phyloP scores from a whole-genome alignment of 176 grass and related monocot genomes.

The Zizania latifolia region DNA sequence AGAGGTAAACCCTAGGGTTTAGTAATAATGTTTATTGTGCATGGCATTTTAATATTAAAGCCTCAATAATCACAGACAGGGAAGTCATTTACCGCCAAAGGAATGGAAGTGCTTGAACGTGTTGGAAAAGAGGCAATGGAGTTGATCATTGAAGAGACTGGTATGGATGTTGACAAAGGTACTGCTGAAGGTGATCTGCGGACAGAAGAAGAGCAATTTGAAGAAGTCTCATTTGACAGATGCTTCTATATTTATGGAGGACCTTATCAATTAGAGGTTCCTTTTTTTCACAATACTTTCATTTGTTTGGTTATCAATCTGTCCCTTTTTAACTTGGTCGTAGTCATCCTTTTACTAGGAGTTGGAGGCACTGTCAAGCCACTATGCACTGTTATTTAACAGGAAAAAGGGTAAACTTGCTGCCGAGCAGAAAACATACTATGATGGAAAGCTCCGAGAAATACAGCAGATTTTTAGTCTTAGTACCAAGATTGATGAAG shows the following conservation, averaged over 20 bases:
- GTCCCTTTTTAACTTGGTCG: not conserved
- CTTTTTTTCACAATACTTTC: slow-evolving; percentile 27
- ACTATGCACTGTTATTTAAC: slow-evolving; percentile 84
- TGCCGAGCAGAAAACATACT: slow-evolving; percentile 74
- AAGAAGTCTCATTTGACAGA: slow-evolving; percentile 93
- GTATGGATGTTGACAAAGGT: slow-evolving; percentile 79
- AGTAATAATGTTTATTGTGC: slow-evolving; percentile 15
- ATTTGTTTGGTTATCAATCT: not conserved
- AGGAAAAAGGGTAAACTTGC: slow-evolving; percentile 81
- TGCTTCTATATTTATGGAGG: slow-evolving; percentile 99
- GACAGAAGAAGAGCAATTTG: slow-evolving; percentile 70
- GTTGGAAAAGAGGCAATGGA: slow-evolving; percentile 99
- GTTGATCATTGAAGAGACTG: slow-evolving; percentile 83
- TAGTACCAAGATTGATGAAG: slow-evolving; percentile 57
- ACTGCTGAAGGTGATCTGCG: slow-evolving; percentile 44
- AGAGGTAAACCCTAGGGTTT: slow-evolving; percentile 45
- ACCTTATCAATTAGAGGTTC: slow-evolving; percentile 92
- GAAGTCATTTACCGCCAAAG: slow-evolving; percentile 74
- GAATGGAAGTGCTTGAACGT: slow-evolving; percentile 90
- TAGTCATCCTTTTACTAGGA: slow-evolving; percentile 45
- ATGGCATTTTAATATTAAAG: slow-evolving; percentile 22
- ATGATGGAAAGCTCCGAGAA: slow-evolving; percentile 74
- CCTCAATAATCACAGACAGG: slow-evolving; percentile 56
- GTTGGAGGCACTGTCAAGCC: slow-evolving; percentile 89
- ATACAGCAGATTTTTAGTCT: slow-evolving; percentile 81